Base-by-base conservation (phyloP, 2,329 filamentous ascomycete species). In the Trichoderma simmonsii region DNA sequence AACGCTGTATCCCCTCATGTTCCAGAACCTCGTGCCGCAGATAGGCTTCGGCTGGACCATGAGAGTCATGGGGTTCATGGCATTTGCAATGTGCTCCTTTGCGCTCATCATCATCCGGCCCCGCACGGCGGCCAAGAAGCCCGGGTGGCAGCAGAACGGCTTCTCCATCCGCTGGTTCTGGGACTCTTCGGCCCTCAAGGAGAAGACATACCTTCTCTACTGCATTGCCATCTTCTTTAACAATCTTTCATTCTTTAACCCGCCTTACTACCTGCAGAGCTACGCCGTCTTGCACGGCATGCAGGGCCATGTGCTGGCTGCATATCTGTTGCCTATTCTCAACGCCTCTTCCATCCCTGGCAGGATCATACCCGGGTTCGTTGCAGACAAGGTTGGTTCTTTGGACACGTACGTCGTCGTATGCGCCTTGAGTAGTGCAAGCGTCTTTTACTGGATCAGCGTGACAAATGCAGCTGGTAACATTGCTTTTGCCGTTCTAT, bases 321-420 rank as follows among this genome's bases (percentile, higher is more conserved):
- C 81, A 18, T 87, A 88, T 72, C 79, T 88, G 28, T 78, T 88
- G 5, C 79, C 86, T 2, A 84, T 88, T 61, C 81, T 87, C 64
- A 88, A 88, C 76, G 85, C 83, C 1, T 82, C 84, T 0, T 85
- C 85, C 0, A 79, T 86, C 8, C 80, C 85, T 8, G 86, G 87
- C 0, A 83, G 87, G 7, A 78, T 87, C 1, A 75, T 86, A 0
- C 86, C 85, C 0, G 83, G 83, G 4, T 80, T 84, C 8, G 72
- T 87, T 5, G 84, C 84, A 0, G 81, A 83, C 64, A 77, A 76
- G 32, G 72, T 84, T 48, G 85, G 85, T 1, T 78, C 82, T 3
- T 74, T 86, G 15, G 82, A 85, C 69, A 80, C 82, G 1, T 81
- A 83, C 73, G 76, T 84, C 15, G 78, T 79, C 3, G 76, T 80